Evolutionary conservation across 768 basidiomycete species (phyloP), one percentile per base, ranked within the genome.

Genomic region (Ramaria sp.): DNA sequence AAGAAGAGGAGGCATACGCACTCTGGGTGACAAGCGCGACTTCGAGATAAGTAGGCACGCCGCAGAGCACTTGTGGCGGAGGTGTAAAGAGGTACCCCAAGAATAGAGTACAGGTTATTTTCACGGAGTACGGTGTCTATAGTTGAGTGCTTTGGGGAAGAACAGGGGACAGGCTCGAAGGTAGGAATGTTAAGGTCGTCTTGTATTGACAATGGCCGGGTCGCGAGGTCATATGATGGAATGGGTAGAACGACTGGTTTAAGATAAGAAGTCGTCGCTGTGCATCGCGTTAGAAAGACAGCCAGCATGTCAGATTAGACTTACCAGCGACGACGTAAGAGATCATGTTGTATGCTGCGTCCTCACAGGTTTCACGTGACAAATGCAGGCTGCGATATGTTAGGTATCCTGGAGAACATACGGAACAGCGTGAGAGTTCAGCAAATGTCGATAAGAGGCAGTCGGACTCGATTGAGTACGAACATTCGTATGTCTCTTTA

Each of bases 21-120:
- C 90, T 93, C 90, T 69, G 90, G 90, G 62, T 92, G 90, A 59
- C 88, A 91, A 7, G 79, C 75, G 59, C 74, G 77, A 65, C 87
- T 89, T 30, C 88, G 73, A 0, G 76, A 70, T 50, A 93, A 77
- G 66, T 90, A 93, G 18, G 85, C 87, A 24, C 87, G 73, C 39
- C 90, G 68, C 36, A 91, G 74, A 34, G 81, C 66, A 57, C 79
- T 68, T 57, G 76, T 77, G 65, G 90, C 8, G 12, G 28, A 16
- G 45, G 45, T 27, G 28, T 70, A 70, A 57, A 74, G 76, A 20
- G 73, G 61, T 5, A 88, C 66, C 4, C 88, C 89, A 7, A 93
- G 76, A 28, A 91, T 80, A 24, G 72, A 68, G 65, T 91, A 90
- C 36, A 90, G 74, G 65, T 88, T 78, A 53, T 84, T 76, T 59